phyloP scores from a whole-genome alignment of 306 rosid species.

The Alnus rubra region DNA sequence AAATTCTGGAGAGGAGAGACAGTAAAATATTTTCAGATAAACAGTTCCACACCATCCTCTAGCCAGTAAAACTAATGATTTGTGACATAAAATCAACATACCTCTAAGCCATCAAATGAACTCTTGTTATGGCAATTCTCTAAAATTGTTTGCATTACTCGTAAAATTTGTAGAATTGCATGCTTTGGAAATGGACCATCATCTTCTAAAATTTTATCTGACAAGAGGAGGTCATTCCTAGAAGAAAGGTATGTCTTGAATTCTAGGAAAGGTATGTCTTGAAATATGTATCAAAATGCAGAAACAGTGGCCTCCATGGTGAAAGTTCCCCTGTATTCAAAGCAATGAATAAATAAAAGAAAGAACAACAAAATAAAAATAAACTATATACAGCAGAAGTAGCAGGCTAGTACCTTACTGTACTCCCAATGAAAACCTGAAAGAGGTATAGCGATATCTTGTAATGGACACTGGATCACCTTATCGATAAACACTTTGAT shows the following conservation, averaged over 20 bases:
- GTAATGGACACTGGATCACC: conserved; percentile 91
- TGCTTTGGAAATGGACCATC: conserved; percentile 81
- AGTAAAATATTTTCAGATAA: not conserved
- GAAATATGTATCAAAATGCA: conserved; percentile 80
- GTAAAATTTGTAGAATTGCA: conserved; percentile 82
- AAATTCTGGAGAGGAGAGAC: conserved; percentile 66
- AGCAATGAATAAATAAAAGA: conserved; percentile 27
- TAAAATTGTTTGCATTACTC: conserved; percentile 88
- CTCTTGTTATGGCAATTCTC: conserved; percentile 95
- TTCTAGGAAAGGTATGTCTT: too few relatives aligned
- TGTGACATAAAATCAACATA: conserved; percentile 30
- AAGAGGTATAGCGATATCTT: conserved; percentile 90
- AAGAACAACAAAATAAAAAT: not conserved
- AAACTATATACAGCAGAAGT: conserved; percentile 14
- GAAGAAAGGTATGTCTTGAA: conserved; percentile 81
- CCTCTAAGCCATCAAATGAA: conserved; percentile 96
- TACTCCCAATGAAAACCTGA: conserved; percentile 96
- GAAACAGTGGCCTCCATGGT: conserved; percentile 96
- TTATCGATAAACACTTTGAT: conserved; percentile 85
- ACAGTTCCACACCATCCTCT: not conserved
- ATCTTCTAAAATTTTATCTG: conserved; percentile 78
- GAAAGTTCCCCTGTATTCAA: conserved; percentile 83
- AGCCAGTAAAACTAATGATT: conserved; percentile 16
- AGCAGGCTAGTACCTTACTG: conserved; percentile 60
- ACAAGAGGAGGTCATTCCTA: conserved; percentile 88